phyloP scores from a whole-genome alignment of 495 filamentous ascomycete species.

The Hyaloscypha bicolor region DNA sequence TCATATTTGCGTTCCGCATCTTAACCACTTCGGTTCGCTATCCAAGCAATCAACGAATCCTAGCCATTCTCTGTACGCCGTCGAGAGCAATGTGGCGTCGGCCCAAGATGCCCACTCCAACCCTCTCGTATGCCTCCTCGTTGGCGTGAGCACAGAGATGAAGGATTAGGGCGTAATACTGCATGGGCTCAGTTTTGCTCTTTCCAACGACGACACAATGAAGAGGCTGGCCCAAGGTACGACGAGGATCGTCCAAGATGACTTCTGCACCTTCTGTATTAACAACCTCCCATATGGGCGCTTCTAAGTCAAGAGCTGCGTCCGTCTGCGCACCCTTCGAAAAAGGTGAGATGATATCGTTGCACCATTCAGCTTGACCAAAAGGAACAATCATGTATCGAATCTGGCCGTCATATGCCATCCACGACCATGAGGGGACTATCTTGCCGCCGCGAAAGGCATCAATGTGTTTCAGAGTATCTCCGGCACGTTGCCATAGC shows the following conservation, averaged over 20 bases:
- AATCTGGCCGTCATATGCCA: constrained; percentile 19
- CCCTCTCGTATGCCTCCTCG: not conserved
- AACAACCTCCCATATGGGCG: constrained; percentile 1
- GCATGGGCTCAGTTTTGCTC: constrained; percentile 4
- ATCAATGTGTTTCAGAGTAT: constrained; percentile 12
- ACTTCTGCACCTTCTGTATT: not conserved
- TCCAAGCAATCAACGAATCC: not conserved
- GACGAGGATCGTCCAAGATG: constrained; percentile 3
- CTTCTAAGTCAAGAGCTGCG: constrained; percentile 3
- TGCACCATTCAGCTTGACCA: constrained; percentile 27
- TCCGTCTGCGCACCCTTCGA: not conserved
- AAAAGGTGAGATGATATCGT: constrained; percentile 16
- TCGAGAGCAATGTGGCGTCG: too few relatives aligned
- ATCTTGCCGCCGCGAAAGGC: not conserved
- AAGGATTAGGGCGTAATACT: constrained; percentile 1
- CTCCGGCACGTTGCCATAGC: constrained; percentile 16
- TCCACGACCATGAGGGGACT: constrained; percentile 20
- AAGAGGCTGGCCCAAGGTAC: not conserved
- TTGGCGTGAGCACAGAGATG: not conserved
- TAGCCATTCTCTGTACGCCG: not conserved
- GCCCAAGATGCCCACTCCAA: constrained; percentile 2
- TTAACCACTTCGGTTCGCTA: not conserved
- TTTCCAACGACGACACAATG: constrained; percentile 7
- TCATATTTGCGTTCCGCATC: not conserved
- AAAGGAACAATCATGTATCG: constrained; percentile 16